phyloP scores from a whole-genome alignment of 1,139 yeast species.

The Hansenula lynferdii region DNA sequence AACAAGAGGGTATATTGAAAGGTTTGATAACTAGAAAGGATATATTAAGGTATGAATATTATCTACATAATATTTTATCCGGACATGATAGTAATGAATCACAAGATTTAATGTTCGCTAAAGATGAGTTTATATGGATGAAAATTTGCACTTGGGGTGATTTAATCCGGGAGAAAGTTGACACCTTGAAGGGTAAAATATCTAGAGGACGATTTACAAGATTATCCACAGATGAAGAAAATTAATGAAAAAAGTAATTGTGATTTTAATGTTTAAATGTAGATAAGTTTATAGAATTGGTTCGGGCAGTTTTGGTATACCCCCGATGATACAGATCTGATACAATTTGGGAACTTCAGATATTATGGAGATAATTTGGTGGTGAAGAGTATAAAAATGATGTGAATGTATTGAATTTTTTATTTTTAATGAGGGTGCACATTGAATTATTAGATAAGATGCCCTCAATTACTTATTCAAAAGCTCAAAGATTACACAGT shows the following conservation, averaged over 20 bases:
- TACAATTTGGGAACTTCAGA: background rate
- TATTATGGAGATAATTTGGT: too few species aligned
- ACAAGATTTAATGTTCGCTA: constrained; percentile 9
- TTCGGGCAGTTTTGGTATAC: background rate
- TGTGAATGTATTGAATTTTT: too few species aligned
- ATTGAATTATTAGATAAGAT: too few species aligned
- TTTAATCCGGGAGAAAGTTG: background rate
- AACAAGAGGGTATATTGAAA: constrained; percentile 42
- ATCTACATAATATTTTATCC: constrained; percentile 10
- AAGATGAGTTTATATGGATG: constrained; percentile 4
- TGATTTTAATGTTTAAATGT: too few species aligned
- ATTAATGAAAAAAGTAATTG: too few species aligned
- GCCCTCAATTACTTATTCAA: background rate
- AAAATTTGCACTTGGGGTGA: background rate
- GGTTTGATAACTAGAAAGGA: constrained; percentile 71
- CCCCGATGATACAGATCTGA: background rate
- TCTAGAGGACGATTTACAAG: constrained; percentile 1
- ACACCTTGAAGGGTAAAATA: background rate
- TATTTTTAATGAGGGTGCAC: too few species aligned
- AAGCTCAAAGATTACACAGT: constrained; percentile 5
- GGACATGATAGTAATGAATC: constrained; percentile 7
- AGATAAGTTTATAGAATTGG: background rate
- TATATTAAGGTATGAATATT: constrained; percentile 43
- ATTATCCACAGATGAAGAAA: background rate
- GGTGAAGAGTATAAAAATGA: too few species aligned